These are phyloP conservation scores for Globisporangium canariense DNA, from an alignment of 352 stramenopile genomes.

Conservation along the genomic window DNA sequence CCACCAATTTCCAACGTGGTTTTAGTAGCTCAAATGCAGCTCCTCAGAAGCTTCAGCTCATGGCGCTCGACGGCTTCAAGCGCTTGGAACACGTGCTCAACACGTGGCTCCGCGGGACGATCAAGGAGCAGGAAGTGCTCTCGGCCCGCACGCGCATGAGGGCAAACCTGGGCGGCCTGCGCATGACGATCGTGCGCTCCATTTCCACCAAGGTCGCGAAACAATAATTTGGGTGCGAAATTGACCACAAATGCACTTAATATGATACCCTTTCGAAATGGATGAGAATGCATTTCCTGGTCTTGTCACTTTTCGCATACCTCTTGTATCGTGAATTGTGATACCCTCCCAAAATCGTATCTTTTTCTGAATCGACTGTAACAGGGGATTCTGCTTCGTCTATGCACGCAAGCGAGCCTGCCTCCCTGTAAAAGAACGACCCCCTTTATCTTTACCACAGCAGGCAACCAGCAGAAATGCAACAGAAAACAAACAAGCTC, in stretches of 20 bases:
- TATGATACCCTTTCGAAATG: no score
- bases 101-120: constrained; percentile 8
- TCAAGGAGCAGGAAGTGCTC: constrained; percentile 12
- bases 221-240: not conserved
- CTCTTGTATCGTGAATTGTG: no score
- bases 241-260: no score
- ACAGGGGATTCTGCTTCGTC: no score
- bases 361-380: no score
- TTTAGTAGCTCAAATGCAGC: not conserved
- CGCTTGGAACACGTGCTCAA: constrained; percentile 16
- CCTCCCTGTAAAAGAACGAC: not conserved
- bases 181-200: constrained; percentile 17
- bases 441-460: not conserved
- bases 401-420: no score
- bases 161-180: constrained; percentile 17
- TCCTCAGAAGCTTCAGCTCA: constrained; percentile 7
- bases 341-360: no score
- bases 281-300: no score
- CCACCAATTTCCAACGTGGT: not conserved
- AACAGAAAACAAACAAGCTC: constrained; percentile 4
- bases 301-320: no score
- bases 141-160: constrained; percentile 10
- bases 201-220: constrained; percentile 11
- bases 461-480: constrained; percentile 2
- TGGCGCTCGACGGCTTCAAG: constrained; percentile 18